Evolutionary conservation across 73 alveolate species (phyloP).

Genomic region (Stentor roeselii): DNA sequence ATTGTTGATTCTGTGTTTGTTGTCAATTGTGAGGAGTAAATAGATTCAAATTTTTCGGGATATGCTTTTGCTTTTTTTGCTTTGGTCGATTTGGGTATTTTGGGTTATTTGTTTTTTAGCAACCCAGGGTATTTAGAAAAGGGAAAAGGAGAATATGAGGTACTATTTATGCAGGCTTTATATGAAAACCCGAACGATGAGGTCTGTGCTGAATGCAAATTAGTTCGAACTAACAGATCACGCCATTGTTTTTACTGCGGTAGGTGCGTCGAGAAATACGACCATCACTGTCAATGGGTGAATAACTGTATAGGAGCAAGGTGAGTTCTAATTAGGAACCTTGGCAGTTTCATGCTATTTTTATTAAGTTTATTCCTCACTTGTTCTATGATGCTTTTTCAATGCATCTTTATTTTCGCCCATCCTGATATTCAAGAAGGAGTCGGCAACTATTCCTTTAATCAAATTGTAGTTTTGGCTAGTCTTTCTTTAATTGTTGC

Average conservation of each 20-base stretch:
- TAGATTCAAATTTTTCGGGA: not conserved
- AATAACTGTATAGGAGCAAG: constrained; percentile 60
- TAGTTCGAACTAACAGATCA: constrained; percentile 61
- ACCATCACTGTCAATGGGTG: constrained; percentile 89
- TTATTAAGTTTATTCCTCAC: not conserved
- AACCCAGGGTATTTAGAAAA: not conserved
- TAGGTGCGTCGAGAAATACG: constrained; percentile 76
- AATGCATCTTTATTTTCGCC: not conserved
- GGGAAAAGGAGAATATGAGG: not conserved
- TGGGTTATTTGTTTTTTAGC: not conserved
- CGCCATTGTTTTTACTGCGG: constrained; percentile 76
- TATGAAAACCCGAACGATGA: not conserved
- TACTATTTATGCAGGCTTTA: not conserved
- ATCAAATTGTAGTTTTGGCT: not conserved
- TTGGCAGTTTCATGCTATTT: not conserved
- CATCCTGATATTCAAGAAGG: not conserved
- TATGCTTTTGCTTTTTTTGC: not conserved
- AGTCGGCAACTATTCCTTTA: not conserved
- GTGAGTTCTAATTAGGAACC: not conserved
- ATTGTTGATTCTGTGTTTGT: not conserved
- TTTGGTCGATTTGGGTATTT: not conserved
- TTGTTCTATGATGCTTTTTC: not conserved
- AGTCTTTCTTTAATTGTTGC: not conserved
- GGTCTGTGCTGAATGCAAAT: constrained; percentile 48
- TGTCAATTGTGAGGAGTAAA: not conserved